Conservation (phyloP, 2,329 filamentous ascomycete species). For the Aspergillus quadrilineatus region DNA sequence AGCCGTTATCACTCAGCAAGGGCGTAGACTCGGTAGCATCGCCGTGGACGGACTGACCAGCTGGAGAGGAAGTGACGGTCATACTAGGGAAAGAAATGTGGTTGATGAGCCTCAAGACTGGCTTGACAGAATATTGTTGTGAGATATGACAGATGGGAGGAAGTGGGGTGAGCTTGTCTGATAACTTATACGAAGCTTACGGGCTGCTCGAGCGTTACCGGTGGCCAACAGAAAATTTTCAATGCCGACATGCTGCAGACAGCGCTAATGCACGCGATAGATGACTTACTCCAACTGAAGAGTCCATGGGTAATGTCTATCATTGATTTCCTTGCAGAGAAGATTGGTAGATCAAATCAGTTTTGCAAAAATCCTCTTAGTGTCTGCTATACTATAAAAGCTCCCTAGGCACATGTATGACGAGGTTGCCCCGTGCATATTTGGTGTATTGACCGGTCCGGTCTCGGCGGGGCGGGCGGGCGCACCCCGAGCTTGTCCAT, state of each 20-base stretch:
- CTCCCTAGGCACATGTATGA: not conserved
- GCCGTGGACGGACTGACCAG: not conserved
- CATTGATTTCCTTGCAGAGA: too few relatives aligned
- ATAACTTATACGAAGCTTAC: not conserved
- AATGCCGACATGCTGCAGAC: not conserved
- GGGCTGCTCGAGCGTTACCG: not conserved
- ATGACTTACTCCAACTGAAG: not conserved
- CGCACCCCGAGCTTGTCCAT: not conserved
- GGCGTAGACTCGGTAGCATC: conserved; percentile 21
- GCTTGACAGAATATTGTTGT: not conserved
- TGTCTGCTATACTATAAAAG: not conserved
- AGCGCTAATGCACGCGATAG: conserved; percentile 1
- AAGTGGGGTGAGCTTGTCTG: not conserved
- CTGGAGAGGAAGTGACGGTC: not conserved
- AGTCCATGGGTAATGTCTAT: too few relatives aligned
- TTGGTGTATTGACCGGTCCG: not conserved
- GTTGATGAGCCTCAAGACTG: not conserved
- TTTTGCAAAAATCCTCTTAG: not conserved
- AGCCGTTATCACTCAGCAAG: conserved; percentile 13
- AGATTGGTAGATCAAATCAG: too few relatives aligned
- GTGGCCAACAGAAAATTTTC: not conserved
- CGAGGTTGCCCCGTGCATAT: too few relatives aligned
- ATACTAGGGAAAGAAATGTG: not conserved
- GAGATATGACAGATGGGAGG: not conserved
- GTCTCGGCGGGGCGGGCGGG: not conserved